phyloP scores from a whole-genome alignment of 164 flowering plant species.

The Stephania cephalantha region DNA sequence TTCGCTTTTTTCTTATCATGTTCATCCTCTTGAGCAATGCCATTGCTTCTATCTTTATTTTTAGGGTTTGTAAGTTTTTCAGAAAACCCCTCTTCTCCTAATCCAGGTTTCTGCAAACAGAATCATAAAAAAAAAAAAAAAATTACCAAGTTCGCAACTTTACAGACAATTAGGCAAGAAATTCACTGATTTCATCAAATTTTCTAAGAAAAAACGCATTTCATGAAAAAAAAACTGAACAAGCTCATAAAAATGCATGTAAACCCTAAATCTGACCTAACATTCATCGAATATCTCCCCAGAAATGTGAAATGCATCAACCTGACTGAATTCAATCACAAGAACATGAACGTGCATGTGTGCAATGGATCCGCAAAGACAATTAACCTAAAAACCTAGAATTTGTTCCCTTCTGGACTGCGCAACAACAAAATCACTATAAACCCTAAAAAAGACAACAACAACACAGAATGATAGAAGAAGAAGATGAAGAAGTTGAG shows the following conservation, averaged over 20 bases:
- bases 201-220: background rate
- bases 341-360: too few relatives aligned
- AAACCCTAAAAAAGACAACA: background rate
- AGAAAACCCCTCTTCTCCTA: background rate
- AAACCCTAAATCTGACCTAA: too few relatives aligned
- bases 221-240: background rate
- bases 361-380: too few relatives aligned
- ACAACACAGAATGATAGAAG: background rate
- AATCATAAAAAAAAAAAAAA: background rate
- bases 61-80: conserved; percentile 14
- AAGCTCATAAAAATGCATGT: background rate
- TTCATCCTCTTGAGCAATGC: conserved; percentile 7
- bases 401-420: too few relatives aligned
- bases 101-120: conserved; percentile 30
- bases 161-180: background rate
- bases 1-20: conserved; percentile 48
- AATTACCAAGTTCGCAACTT: background rate
- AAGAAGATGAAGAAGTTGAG: background rate
- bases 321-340: too few relatives aligned
- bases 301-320: too few relatives aligned
- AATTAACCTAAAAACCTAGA: too few relatives aligned
- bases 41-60: conserved; percentile 12
- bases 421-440: too few relatives aligned
- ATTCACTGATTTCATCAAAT: background rate
- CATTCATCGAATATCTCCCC: too few relatives aligned